Percentiles rank a stretch among this genome's conserved stretches.
phyloP scores from a whole-genome alignment of 495 filamentous ascomycete species.

The Annulohypoxylon moriforme region DNA sequence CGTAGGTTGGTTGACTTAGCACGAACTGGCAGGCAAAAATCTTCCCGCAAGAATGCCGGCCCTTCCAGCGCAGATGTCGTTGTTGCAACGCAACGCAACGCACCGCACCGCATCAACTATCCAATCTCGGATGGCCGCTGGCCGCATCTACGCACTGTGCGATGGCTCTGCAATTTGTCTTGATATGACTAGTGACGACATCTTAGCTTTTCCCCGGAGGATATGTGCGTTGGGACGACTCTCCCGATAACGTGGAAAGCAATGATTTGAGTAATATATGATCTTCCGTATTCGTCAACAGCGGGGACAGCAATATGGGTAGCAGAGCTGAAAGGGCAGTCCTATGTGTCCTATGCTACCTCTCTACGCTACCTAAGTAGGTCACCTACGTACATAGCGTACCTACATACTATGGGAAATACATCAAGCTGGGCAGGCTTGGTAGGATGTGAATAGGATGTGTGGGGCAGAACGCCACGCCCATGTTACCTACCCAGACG shows the following conservation, averaged over 20 bases:
- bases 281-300: conserved; percentile 38
- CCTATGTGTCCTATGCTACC: conserved; percentile 1
- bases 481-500: conserved; percentile 44
- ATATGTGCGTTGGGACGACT: conserved; percentile 10
- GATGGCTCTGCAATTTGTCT: conserved; percentile 23
- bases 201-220: conserved; percentile 23
- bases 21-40: conserved; percentile 32
- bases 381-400: background rate
- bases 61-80: conserved; percentile 30
- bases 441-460: conserved; percentile 12
- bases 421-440: background rate
- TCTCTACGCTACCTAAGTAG: background rate
- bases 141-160: conserved; percentile 22
- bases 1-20: conserved; percentile 14
- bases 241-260: conserved; percentile 42
- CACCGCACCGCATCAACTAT: conserved; percentile 33
- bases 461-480: conserved; percentile 42
- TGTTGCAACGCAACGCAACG: conserved; percentile 30
- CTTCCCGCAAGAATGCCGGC: conserved; percentile 12
- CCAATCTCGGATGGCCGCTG: conserved; percentile 26
- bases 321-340: conserved; percentile 23
- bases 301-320: conserved; percentile 35
- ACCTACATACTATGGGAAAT: background rate
- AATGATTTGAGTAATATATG: conserved; percentile 36
- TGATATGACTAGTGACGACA: conserved; percentile 39